A percentile compares a stretch with the other conserved stretches of the same genome.
These are phyloP conservation scores for Petasospora fabianii DNA, from an alignment of 1,139 yeast species.

Conservation along the genomic window DNA sequence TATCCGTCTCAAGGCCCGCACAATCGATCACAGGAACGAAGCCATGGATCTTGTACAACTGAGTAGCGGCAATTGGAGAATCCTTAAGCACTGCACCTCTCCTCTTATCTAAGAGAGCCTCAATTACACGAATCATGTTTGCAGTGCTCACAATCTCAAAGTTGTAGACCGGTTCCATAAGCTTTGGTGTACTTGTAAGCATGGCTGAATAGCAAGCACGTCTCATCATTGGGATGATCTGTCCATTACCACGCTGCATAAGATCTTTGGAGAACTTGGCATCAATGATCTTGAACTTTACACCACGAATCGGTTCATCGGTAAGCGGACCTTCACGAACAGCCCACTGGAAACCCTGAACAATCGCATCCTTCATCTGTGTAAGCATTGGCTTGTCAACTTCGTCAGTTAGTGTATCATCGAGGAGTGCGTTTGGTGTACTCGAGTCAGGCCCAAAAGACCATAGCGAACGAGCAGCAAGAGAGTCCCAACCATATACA, in stretches of 20 bases:
- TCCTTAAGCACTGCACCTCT: constrained; percentile 60
- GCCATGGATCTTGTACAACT: constrained; percentile 59
- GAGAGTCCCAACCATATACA: constrained; percentile 74
- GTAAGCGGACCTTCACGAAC: constrained; percentile 86
- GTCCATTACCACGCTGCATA: constrained; percentile 58
- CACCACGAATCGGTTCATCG: constrained; percentile 73
- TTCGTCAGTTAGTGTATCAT: constrained; percentile 76
- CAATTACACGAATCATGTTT: constrained; percentile 43
- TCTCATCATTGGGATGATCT: constrained; percentile 77
- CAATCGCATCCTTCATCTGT: constrained; percentile 49
- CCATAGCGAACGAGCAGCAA: constrained; percentile 84
- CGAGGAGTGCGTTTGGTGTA: constrained; percentile 59
- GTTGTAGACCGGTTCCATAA: constrained; percentile 81
- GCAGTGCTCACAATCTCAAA: constrained; percentile 56
- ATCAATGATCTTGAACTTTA: constrained; percentile 70
- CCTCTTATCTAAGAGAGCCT: constrained; percentile 53
- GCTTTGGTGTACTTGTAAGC: constrained; percentile 70
- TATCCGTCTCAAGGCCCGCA: constrained; percentile 82
- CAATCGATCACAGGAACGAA: constrained; percentile 86
- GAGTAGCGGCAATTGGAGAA: constrained; percentile 71
- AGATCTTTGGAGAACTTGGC: constrained; percentile 48
- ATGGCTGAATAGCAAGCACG: constrained; percentile 84
- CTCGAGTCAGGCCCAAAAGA: constrained; percentile 62
- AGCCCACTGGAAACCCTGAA: constrained; percentile 83
- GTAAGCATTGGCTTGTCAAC: constrained; percentile 54